Evolutionary conservation across 2,329 filamentous ascomycete species (phyloP).

Genomic region (Diaporthe sp.): DNA sequence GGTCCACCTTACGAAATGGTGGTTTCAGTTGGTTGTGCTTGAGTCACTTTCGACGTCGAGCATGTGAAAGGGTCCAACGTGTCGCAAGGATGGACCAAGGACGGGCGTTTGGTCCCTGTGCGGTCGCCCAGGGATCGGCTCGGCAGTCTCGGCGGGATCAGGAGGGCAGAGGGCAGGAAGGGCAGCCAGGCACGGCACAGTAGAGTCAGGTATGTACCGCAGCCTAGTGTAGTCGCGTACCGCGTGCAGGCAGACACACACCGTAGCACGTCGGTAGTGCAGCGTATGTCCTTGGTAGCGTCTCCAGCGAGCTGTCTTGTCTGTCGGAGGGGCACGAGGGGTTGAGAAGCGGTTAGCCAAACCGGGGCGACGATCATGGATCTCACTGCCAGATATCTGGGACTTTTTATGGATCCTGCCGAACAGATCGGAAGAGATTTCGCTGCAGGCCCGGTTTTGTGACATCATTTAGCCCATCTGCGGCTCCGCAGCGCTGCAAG

Average conservation of each 20-base stretch:
- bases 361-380: slow-evolving; percentile 31
- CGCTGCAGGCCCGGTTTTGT: slow-evolving; percentile 38
- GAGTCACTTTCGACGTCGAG: slow-evolving; percentile 34
- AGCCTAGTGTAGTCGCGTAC: background rate
- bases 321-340: background rate
- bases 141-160: slow-evolving; percentile 22
- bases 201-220: background rate
- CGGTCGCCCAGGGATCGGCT: background rate
- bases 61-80: slow-evolving; percentile 38
- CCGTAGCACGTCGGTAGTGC: background rate
- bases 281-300: too few species aligned
- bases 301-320: background rate
- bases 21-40: slow-evolving; percentile 32
- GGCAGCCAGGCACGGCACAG: background rate
- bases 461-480: slow-evolving; percentile 39
- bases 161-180: background rate
- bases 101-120: background rate
- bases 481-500: slow-evolving; percentile 38
- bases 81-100: background rate
- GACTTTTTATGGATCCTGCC: slow-evolving; percentile 32
- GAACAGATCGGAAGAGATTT: slow-evolving; percentile 41
- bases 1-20: slow-evolving; percentile 35
- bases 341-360: slow-evolving; percentile 24
- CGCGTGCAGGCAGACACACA: background rate
- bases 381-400: slow-evolving; percentile 14